These are phyloP conservation scores for Kwoniella mangroviensis DNA, from an alignment of 768 basidiomycete species.

Conservation along the genomic window DNA sequence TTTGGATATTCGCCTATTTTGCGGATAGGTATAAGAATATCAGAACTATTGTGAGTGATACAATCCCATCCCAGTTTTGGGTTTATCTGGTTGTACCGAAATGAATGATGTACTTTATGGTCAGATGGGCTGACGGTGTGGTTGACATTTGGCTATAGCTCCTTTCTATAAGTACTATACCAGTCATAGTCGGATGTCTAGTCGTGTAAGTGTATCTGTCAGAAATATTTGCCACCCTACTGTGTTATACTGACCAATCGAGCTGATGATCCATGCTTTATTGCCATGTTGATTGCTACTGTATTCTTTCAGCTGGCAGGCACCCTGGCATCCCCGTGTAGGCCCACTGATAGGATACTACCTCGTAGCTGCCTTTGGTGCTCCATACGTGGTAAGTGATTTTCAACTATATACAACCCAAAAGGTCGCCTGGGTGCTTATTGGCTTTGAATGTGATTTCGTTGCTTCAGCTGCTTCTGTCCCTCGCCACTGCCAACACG, in stretches of 20 bases:
- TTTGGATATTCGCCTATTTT: constrained; percentile 54
- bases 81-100: background rate
- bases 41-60: constrained; percentile 47
- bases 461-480: constrained; percentile 41
- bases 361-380: constrained; percentile 39
- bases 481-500: constrained; percentile 52
- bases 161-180: constrained; percentile 55
- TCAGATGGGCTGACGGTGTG: background rate
- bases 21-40: constrained; percentile 46
- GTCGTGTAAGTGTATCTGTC: constrained; percentile 25
- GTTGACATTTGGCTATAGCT: constrained; percentile 20
- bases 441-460: background rate
- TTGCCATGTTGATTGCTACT: too few species aligned
- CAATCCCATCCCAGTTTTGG: background rate
- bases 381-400: constrained; percentile 17
- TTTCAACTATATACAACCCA: background rate
- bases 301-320: constrained; percentile 38
- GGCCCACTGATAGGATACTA: constrained; percentile 57
- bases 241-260: background rate
- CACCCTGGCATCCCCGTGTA: constrained; percentile 52
- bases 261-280: too few species aligned
- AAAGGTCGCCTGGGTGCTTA: background rate
- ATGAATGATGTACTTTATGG: background rate
- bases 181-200: constrained; percentile 56
- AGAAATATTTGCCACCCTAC: background rate